Evolutionary conservation across 2,329 filamentous ascomycete genomes (phyloP), one percentile per base, ranked within the genome.

Genomic region (Cercospora berteroae): DNA sequence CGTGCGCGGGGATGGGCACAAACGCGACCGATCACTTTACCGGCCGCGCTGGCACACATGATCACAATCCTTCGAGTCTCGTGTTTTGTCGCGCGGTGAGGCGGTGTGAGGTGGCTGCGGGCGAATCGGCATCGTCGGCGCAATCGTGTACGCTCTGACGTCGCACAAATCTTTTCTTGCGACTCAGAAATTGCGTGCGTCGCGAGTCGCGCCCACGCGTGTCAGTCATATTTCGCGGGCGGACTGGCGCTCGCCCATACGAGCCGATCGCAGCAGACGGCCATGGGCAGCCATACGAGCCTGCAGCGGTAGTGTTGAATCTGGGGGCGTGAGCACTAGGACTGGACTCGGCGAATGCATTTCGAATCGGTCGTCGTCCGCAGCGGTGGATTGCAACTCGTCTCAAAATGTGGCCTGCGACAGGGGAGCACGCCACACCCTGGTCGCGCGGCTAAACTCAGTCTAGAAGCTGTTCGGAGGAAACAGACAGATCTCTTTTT

Each of bases 61-160:
- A 63, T 63, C 65, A 59, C 52, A n/a, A 25, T 63, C 55, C 60
- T 63, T 60, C 57, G 60, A 20, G 36, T 67, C 31, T 56, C 65
- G 27, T 27, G 29, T 60, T 29, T 13, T 52, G 36, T 52, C 18
- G 61, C 50, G n/a, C 18, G 18, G 27, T 59, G 60, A 67, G 60
- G 65, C 65, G 65, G 65, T 67, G 65, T 67, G 65, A 64, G 65
- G 55, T 61, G 65, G 56, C 65, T 27, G 23, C 23, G 10, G 52
- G 36, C 50, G 61, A 42, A 63, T 56, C n/a, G 61, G 61, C 61
- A 39, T 18, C 60, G 29, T 18, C 31, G n/a, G 60, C 52, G 44
- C 33, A 18, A 20, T 27, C 36, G 52, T 63, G 52, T 55, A 60
- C 33, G 64, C 55, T 52, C 48, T 67, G 60, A 67, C 65, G 42